Base-by-base conservation (phyloP, 208 protist species). In the Kentomonas sorsogonicus region DNA sequence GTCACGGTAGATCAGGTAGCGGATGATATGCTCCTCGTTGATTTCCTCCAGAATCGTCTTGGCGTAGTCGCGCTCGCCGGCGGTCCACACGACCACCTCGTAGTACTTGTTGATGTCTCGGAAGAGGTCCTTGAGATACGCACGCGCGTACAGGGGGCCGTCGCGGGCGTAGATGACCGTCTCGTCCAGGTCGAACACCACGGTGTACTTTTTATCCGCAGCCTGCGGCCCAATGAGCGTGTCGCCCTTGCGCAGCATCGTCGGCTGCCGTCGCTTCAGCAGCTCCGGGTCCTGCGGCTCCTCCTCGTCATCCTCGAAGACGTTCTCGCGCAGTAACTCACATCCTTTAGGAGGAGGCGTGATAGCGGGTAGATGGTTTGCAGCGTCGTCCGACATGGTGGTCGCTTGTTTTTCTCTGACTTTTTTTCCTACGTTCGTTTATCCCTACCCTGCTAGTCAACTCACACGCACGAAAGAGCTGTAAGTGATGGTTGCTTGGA, bases 31-130 rank as follows among this genome's bases (percentile, higher is more conserved):
- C 33, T 86, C 83, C 51, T 85, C 74, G 66, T 95, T 92, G 43
- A 95, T 90, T 48, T 88, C 79, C 51, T 89, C 81, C 26, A 95
- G 65, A 27, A 95, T 77, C 43, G 59, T 89, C 66, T 95, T 93
- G 10, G 89, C 89, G 64, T 96, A 96, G 44, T 88, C 78, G 16
- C 85, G 72, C 63, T 93, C 86, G 38, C 89, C 86, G 11, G 89
- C 89, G 29, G 89, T 96, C 86, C 89, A 96, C 16, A 96, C 84
- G 63, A 96, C 87, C 16, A 93, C 82, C 69, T 96, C 89, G 53
- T 85, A 92, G 55, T 89, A 64, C 29, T 89, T 66, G 58, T 79
- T 79, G 40, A 96, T 86, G 34, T 73, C 70, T 29, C 69, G 63
- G 23, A 96, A 74, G 2, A 94, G 65, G 38, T 93, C 79, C 23